A percentile compares a stretch with the other conserved stretches of the same genome.
Conservation (phyloP, 2,329 filamentous ascomycete species). For the Dothistroma septosporum region DNA sequence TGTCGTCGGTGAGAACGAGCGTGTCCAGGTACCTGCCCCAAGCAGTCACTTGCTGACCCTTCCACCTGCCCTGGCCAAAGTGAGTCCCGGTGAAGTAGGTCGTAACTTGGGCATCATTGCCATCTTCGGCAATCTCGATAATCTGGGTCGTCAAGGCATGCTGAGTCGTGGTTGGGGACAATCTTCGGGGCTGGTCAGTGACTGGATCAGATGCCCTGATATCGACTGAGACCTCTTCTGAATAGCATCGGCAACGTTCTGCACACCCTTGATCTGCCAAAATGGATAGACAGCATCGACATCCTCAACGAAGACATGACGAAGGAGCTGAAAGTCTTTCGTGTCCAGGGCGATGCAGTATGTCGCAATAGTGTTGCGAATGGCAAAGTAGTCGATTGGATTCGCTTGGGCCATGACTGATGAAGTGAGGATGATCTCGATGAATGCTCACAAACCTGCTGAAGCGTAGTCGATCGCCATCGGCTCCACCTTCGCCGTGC, state of each 20-base stretch:
- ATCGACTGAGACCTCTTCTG: slow-evolving; percentile 20
- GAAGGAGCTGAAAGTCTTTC: slow-evolving; percentile 38
- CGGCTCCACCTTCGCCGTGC: not conserved
- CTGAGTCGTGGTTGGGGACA: slow-evolving; percentile 40
- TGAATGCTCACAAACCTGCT: not conserved
- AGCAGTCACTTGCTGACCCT: slow-evolving; percentile 40
- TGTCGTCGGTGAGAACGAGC: slow-evolving; percentile 28
- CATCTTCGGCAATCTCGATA: slow-evolving; percentile 34
- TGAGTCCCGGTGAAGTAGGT: slow-evolving; percentile 44
- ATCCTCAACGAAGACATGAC: slow-evolving; percentile 40
- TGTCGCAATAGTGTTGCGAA: slow-evolving; percentile 40
- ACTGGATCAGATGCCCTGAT: not conserved
- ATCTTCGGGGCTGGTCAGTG: slow-evolving; percentile 24
- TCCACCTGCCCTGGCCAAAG: slow-evolving; percentile 42
- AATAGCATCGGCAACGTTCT: slow-evolving; percentile 35
- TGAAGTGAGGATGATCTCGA: not conserved
- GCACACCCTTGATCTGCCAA: slow-evolving; percentile 32
- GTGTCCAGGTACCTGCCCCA: slow-evolving; percentile 42
- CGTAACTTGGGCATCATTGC: slow-evolving; percentile 34
- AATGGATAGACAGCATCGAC: slow-evolving; percentile 41
- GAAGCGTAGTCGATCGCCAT: not conserved
- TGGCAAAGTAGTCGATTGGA: slow-evolving; percentile 36
- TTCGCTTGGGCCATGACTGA: slow-evolving; percentile 11
- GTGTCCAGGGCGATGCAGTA: slow-evolving; percentile 46
- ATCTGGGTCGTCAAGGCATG: slow-evolving; percentile 43